phyloP scores from a whole-genome alignment of 192 early-diverging fungal species.

The Paraglomus brasilianum region DNA sequence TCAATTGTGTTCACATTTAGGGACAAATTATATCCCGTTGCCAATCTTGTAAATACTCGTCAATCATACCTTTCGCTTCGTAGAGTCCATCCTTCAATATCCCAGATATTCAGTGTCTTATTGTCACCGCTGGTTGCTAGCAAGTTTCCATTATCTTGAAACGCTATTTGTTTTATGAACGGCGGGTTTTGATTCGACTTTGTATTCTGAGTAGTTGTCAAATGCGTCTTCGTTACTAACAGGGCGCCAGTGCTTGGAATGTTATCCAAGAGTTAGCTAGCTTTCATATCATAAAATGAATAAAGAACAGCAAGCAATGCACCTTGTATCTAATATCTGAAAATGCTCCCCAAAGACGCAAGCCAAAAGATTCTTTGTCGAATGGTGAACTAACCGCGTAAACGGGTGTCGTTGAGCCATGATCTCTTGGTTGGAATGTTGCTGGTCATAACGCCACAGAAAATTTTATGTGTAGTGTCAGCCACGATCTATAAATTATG shows the following conservation, averaged over 20 bases:
- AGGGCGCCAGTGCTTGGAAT: constrained; percentile 27
- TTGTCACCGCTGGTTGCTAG: constrained; percentile 65
- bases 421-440: too few relatives aligned
- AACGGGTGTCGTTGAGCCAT: constrained; percentile 44
- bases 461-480: too few relatives aligned
- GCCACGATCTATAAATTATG: too few relatives aligned
- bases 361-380: constrained; percentile 44
- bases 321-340: constrained; percentile 50
- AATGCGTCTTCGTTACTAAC: constrained; percentile 31
- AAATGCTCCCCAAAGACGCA: constrained; percentile 53
- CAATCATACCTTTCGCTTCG: constrained; percentile 42
- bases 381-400: constrained; percentile 46
- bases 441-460: neutral
- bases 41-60: neutral
- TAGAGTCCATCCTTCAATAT: constrained; percentile 57
- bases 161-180: constrained; percentile 44
- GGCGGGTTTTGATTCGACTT: constrained; percentile 26
- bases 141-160: constrained; percentile 55
- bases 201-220: constrained; percentile 29
- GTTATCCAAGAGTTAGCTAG: constrained; percentile 24
- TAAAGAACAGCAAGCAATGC: constrained; percentile 20
- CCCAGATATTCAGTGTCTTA: constrained; percentile 69
- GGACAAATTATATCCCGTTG: neutral
- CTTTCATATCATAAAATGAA: neutral
- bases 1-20: constrained; percentile 25